Base-by-base conservation (phyloP, 2,329 filamentous ascomycete genomes). In the Diaporthe vaccinii region DNA sequence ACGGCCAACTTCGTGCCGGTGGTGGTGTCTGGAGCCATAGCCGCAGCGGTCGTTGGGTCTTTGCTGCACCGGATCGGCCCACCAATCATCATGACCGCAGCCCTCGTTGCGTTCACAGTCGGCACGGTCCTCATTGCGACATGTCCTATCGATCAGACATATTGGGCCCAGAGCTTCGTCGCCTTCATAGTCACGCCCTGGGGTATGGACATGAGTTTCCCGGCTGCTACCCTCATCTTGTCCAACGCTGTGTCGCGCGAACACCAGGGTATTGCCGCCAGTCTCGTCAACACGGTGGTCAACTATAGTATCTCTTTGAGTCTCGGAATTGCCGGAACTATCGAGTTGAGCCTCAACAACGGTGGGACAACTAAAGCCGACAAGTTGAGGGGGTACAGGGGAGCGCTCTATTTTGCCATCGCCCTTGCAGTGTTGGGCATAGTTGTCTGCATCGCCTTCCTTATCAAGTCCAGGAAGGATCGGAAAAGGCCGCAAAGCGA, bases 141-240 rank as follows among this genome's bases (percentile, higher is more conserved):
- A 58, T 80, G 83, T 5, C 87, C 87, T 0, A 82, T 86, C 2
- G 76, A 84, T 15, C 86, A 89, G 78, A 86, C 82, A 4, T 91
- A 90, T 78, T 90, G 89, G 89, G 84, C 82, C n/a, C 85, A 89
- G 77, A 84, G 84, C 0, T 90, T 90, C 78, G 83, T 89, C 14
- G 82, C 82, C 17, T 81, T 85, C 22, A 15, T 89, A 31, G 79
- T 90, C 36, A 87, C 84, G 75, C 85, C 87, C 0, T 86, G 82
- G 78, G 87, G 87, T 2, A 89, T 89, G 87, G 89, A 91, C 76
- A 89, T 90, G 85, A 85, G 82, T 6, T 90, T 90, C 78, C 88
- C 89, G 1, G 85, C 88, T 0, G 87, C 84, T 0, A 89, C 86
- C 0, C 76, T 90, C 4, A 84, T 90, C 41, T 81, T 90, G 25